Base-by-base conservation (phyloP, 495 filamentous ascomycete genomes). In the Podospora sp. region DNA sequence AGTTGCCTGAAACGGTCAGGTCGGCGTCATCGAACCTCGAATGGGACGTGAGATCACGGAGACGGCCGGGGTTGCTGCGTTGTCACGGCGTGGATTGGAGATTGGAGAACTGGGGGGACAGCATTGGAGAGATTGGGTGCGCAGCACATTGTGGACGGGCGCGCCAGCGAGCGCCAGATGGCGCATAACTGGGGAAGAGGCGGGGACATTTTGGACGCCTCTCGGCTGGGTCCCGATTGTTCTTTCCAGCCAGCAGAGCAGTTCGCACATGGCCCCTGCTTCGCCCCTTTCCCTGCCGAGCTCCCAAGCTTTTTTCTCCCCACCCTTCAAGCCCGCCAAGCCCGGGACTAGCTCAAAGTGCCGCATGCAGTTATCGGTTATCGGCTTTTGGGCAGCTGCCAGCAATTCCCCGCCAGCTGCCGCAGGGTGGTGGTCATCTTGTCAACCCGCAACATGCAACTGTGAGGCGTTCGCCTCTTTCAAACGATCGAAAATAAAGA, bases 151-250 rank as follows among this genome's bases (percentile, higher is more conserved):
- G 40, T 57, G 4, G 29, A 33, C 29, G 29, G 29, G 22, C 26
- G 53, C 53, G 22, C 53, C 53, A 57, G 21, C 53, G 53, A 60
- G 25, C 29, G 24, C 24, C 26, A 60, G 29, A 21, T 33, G 57
- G 29, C 26, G 12, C 3, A 4, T 35, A 50, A 33, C 60, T 62
- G 60, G 60, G 60, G 60, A 62, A 62, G 50, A 62, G 26, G 60
- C 60, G 60, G 60, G 60, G 60, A 9, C 29, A 22, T 6, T 33
- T 60, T 18, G 36, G 60, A 46, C 40, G 60, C 35, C 26, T 46
- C 21, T 46, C 60, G 36, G 60, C 36, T 62, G 33, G 60, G 35
- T 50, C 60, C 58, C 36, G 60, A 59, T 59, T 59, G 56, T 59
- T 59, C 56, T 59, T 59, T 29, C 56, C 56, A 55, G 6, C 20